Base-by-base conservation (phyloP, 768 basidiomycete species). In the Cystofilobasidium macerans region DNA sequence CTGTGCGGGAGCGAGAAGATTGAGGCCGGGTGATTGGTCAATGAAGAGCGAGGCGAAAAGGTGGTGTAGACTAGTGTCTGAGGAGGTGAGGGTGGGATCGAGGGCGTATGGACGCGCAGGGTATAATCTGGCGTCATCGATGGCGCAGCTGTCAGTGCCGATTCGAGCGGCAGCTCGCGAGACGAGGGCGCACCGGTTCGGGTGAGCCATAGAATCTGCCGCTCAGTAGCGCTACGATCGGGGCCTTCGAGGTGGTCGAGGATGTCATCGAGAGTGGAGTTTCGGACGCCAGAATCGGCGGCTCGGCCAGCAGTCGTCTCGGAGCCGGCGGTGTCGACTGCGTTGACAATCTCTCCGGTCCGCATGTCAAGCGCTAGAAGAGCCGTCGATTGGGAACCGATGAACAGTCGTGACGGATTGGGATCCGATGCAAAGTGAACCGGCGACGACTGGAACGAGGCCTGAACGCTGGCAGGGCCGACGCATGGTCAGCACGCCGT, bases 331-430 rank as follows among this genome's bases (percentile, higher is more conserved):
- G 57, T 43, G 28, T 68, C 63, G 42, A 32, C 30, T 57, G 65
- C 64, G 61, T 74, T 69, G 43, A 76, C 65, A 53, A 75, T 71
- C 58, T 73, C 70, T 14, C 77, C 75, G 1, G 76, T 76, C 20
- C 73, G 71, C 6, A 80, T 69, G 63, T 80, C 79, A 40, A 81
- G 72, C 1, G 78, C 78, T 36, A 80, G 71, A 32, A 79, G 76
- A 0, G 88, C 89, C 0, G 91, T 93, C 75, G 92, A 87, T 77
- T 95, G 95, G 74, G 83, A 83, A 12, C 92, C 94, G 3, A 92
- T 85, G 73, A 99, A 99, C 24, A 88, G 80, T 42, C 87, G 82
- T 13, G 78, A 79, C 3, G 84, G 81, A 38, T 84, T 67, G 4
- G 47, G 58, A 24, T 67, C 83, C 26, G 80, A 74, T 8, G 83